Evolutionary conservation across 2,329 filamentous ascomycete genomes (phyloP).

Genomic region (Nothopassalora personata): DNA sequence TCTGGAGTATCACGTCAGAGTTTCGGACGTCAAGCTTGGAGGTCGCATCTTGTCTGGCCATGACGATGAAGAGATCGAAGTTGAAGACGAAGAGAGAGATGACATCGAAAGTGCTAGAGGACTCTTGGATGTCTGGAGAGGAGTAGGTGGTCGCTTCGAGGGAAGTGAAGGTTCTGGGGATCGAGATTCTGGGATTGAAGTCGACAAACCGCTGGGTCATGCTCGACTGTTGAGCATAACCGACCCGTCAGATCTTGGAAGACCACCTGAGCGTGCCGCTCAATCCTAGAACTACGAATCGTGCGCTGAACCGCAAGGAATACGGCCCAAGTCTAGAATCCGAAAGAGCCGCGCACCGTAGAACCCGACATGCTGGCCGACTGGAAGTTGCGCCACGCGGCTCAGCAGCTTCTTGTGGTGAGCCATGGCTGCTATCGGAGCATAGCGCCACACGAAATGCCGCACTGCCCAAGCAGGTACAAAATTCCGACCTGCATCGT

Average conservation of each 20-base stretch:
- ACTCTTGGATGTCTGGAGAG: constrained; percentile 26
- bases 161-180: constrained; percentile 26
- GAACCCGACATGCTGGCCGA: not conserved
- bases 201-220: constrained; percentile 20
- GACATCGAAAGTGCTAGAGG: constrained; percentile 22
- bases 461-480: not conserved
- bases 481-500: not conserved
- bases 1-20: constrained; percentile 71
- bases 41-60: constrained; percentile 71
- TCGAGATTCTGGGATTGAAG: constrained; percentile 31
- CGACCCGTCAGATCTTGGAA: constrained; percentile 10
- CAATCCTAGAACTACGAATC: not conserved
- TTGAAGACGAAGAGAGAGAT: constrained; percentile 19
- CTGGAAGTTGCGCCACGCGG: not conserved
- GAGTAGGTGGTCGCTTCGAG: constrained; percentile 16
- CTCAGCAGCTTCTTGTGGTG: not conserved
- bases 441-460: not conserved
- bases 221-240: constrained; percentile 8
- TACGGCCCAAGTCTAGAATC: not conserved
- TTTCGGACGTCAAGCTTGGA: constrained; percentile 74
- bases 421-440: not conserved
- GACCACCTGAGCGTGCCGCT: constrained; percentile 12
- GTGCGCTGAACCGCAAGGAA: not conserved
- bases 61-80: constrained; percentile 28
- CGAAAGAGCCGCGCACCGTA: not conserved